Percentiles rank a stretch among this genome's conserved stretches.
phyloP scores from a whole-genome alignment of 768 basidiomycete genomes.

The Rhodotorula toruloides region DNA sequence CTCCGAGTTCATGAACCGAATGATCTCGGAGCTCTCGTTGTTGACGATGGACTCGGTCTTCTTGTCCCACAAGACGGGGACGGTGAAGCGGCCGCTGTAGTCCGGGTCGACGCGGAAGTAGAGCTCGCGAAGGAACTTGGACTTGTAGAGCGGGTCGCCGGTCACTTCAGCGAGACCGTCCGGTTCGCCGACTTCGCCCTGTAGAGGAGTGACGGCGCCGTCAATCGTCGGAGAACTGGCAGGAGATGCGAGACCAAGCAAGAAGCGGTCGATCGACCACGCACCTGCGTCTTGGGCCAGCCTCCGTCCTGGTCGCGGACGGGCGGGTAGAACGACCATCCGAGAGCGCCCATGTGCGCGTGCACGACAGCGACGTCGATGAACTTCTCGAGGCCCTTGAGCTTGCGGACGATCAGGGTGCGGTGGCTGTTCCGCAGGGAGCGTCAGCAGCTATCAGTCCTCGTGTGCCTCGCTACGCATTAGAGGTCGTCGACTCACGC shows the following conservation, averaged over 20 bases:
- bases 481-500: constrained; percentile 49
- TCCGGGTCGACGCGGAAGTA: constrained; percentile 70
- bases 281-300: constrained; percentile 16
- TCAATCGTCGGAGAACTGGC: too few relatives aligned
- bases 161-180: constrained; percentile 65
- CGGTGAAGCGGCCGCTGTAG: constrained; percentile 61
- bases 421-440: constrained; percentile 53
- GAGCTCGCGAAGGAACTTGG: constrained; percentile 69
- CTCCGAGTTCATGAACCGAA: constrained; percentile 76
- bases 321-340: constrained; percentile 37
- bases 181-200: constrained; percentile 51
- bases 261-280: neutral
- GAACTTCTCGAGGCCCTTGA: constrained; percentile 83
- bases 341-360: constrained; percentile 68
- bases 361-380: constrained; percentile 78
- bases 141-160: constrained; percentile 35
- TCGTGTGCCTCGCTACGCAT: neutral
- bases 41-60: constrained; percentile 73
- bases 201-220: neutral
- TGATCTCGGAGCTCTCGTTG: constrained; percentile 82
- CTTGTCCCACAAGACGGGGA: constrained; percentile 90
- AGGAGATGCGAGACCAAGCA: too few relatives aligned
- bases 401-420: constrained; percentile 75
- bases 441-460: neutral
- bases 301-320: constrained; percentile 33